Evolutionary conservation across 2,329 filamentous ascomycete genomes (phyloP).

Genomic region (Diaporthe amygdali): DNA sequence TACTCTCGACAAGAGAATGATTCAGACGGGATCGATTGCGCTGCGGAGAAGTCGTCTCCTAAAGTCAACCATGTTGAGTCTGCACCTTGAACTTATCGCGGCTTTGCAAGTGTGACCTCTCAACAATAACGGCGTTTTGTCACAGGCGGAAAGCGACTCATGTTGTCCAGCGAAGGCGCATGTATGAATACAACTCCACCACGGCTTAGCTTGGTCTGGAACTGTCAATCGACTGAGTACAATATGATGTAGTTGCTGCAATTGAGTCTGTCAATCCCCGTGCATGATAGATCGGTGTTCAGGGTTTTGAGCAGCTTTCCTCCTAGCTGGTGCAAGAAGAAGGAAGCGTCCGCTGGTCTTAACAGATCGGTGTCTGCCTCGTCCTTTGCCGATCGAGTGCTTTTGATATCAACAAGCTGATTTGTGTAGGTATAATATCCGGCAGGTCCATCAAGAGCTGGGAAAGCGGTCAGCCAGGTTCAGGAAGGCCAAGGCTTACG

Average conservation of each 20-base stretch:
- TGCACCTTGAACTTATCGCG: neutral
- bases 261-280: too few relatives aligned
- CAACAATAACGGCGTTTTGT: too few relatives aligned
- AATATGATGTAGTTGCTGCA: too few relatives aligned
- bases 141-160: too few relatives aligned
- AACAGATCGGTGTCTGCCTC: neutral
- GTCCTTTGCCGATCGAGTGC: neutral
- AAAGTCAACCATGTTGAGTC: neutral
- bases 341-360: too few relatives aligned
- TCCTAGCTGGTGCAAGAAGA: too few relatives aligned
- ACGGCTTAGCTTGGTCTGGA: too few relatives aligned
- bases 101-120: neutral
- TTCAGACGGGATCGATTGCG: neutral
- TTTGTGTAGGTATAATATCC: neutral
- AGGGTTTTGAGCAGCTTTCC: too few relatives aligned
- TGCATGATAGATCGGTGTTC: too few relatives aligned
- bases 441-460: neutral
- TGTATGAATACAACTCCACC: too few relatives aligned
- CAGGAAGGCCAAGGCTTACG: neutral
- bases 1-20: neutral
- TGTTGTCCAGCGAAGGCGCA: too few relatives aligned
- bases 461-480: neutral
- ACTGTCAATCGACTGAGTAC: too few relatives aligned
- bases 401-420: neutral
- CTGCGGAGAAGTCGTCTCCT: neutral